Evolutionary conservation across 768 basidiomycete genomes (phyloP).

Genomic region (Boletus rex-veris): DNA sequence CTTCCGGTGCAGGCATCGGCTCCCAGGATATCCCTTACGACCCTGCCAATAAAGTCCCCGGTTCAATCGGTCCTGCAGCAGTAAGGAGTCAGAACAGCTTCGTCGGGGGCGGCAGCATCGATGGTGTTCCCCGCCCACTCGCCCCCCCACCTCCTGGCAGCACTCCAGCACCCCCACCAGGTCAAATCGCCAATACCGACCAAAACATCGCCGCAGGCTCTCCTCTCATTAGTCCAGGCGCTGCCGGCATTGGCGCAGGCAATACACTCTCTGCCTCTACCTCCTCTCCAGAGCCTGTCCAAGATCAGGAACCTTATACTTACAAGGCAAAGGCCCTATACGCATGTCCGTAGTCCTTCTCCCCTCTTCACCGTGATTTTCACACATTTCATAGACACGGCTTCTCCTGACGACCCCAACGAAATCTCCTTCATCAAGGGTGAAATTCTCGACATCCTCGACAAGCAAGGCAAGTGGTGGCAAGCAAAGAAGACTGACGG

Average conservation of each 20-base stretch:
- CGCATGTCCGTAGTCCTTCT: slow-evolving; percentile 58
- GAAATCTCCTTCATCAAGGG: slow-evolving; percentile 94
- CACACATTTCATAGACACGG: slow-evolving; percentile 61
- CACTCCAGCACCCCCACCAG: slow-evolving; percentile 32
- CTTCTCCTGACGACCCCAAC: slow-evolving; percentile 92
- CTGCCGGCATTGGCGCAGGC: slow-evolving; percentile 60
- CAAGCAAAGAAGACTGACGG: slow-evolving; percentile 81
- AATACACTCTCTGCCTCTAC: slow-evolving; percentile 26
- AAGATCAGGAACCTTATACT: slow-evolving; percentile 44
- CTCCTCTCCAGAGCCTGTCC: slow-evolving; percentile 27
- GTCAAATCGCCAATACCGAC: slow-evolving; percentile 45
- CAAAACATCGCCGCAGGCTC: slow-evolving; percentile 49
- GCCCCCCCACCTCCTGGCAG: slow-evolving; percentile 50
- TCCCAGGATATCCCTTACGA: slow-evolving; percentile 64
- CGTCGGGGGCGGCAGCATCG: slow-evolving; percentile 42
- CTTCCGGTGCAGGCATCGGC: slow-evolving; percentile 67
- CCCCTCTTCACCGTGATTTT: slow-evolving; percentile 16
- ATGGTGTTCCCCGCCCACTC: slow-evolving; percentile 48
- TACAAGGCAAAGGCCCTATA: slow-evolving; percentile 90
- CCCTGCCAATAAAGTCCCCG: slow-evolving; percentile 47
- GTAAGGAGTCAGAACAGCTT: slow-evolving; percentile 44
- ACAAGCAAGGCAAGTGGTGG: slow-evolving; percentile 95
- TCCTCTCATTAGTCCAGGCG: slow-evolving; percentile 64
- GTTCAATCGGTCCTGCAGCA: slow-evolving; percentile 41
- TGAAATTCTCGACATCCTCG: slow-evolving; percentile 87